Evolutionary conservation across 2,329 filamentous ascomycete species (phyloP), one percentile per base, ranked within the genome.

Genomic region (Claviceps lovelessii): DNA sequence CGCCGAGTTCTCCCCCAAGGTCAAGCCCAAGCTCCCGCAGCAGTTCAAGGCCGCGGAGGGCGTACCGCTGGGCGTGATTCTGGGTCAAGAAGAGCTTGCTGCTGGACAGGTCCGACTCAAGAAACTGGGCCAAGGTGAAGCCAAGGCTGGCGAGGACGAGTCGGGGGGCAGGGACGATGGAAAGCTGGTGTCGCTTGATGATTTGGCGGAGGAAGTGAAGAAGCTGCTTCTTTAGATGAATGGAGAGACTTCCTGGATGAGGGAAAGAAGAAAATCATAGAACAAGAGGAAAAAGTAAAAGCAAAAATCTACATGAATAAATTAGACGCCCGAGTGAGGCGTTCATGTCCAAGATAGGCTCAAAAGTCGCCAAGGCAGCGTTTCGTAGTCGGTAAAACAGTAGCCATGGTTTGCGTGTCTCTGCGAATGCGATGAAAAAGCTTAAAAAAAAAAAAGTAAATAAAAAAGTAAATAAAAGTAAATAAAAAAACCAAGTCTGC

Each of bases 11-110:
- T 76, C 83, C 11, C 88, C 88, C 75, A 97, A 96, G 73, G 79
- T 85, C 60, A 95, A 95, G 76, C 90, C 91, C 17, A 95, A 90
- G 70, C 77, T 95, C 37, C 85, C 83, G 13, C 79, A 84, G 58
- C 91, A 97, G 68, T 97, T 97, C 78, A 95, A 95, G 73, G 84
- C 85, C 23, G 90, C 90, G 11, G 90, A 96, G 67, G 86, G 85
- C 47, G 82, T 94, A 23, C 91, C 91, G 1, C 86, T 95, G 64
- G 88, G 85, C 8, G 78, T 97, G 51, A 93, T 97, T 62, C 76
- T 98, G 1, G 91, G 91, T 48, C 88, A 96, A 64, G 90, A 95
- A 54, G 91, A 97, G 71, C 73, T 95, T 45, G 84, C 84, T 57
- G 77, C 81, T 31, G 90, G 90, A 53, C 85, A 95, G 68, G 85